Percentiles rank a stretch among this genome's conserved stretches.
phyloP scores from a whole-genome alignment of 805 yeast species.

The Candida railenensis region DNA sequence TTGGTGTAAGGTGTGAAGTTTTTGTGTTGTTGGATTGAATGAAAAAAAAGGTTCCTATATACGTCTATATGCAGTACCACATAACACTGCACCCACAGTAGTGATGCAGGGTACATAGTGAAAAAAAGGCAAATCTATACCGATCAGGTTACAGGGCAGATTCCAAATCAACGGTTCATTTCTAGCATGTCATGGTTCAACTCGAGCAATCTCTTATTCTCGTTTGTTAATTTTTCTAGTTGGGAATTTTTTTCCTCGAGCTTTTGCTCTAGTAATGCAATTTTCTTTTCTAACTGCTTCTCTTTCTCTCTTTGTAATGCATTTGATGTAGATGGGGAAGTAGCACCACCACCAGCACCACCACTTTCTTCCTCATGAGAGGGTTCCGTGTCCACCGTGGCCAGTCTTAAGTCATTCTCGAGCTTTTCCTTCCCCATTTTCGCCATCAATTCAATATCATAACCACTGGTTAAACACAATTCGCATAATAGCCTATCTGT shows the following conservation, averaged over 20 bases:
- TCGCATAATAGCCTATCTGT: constrained; percentile 21
- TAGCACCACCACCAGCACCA: background rate
- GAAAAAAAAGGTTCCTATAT: too few relatives aligned
- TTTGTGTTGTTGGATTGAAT: too few relatives aligned
- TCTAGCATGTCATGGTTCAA: constrained; percentile 27
- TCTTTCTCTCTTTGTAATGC: constrained; percentile 4
- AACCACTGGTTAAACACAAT: constrained; percentile 16
- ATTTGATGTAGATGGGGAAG: background rate
- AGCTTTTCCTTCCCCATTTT: constrained; percentile 19
- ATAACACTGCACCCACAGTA: too few relatives aligned
- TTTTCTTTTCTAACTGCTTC: constrained; percentile 3
- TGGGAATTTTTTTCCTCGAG: constrained; percentile 5
- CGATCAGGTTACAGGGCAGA: too few relatives aligned
- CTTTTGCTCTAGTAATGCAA: constrained; percentile 1
- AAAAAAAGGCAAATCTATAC: too few relatives aligned
- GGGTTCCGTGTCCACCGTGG: too few relatives aligned
- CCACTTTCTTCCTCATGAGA: too few relatives aligned
- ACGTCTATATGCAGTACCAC: too few relatives aligned
- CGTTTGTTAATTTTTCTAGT: constrained; percentile 16
- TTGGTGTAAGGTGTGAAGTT: too few relatives aligned
- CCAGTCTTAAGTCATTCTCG: constrained; percentile 12
- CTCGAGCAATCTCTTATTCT: constrained; percentile 29
- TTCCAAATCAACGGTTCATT: background rate
- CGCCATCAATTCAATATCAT: constrained; percentile 23
- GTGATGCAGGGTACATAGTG: too few relatives aligned